Percentiles rank a stretch among this genome's conserved stretches.
These are phyloP conservation scores for Haplosporangium sp. DNA, from an alignment of 371 early-diverging fungal species.

Conservation along the genomic window DNA sequence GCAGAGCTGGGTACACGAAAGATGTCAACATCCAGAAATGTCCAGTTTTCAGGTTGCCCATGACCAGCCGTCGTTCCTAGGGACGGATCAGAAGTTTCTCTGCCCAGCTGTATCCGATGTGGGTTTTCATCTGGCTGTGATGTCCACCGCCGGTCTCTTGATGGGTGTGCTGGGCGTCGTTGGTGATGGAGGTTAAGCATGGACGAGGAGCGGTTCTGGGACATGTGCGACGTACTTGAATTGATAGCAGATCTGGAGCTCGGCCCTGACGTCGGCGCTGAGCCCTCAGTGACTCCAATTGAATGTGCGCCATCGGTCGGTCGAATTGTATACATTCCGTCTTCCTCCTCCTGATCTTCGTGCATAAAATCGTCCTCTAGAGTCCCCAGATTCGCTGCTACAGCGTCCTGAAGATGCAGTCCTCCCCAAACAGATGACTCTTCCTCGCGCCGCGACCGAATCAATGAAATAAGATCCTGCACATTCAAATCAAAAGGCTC, in stretches of 20 bases:
- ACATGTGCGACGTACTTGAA: background rate
- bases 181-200: conserved; percentile 4
- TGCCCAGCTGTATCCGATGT: conserved; percentile 3
- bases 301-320: background rate
- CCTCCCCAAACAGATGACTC: conserved; percentile 50
- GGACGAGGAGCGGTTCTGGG: background rate
- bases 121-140: conserved; percentile 4
- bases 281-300: background rate
- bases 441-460: conserved; percentile 44
- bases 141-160: conserved; percentile 30
- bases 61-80: conserved; percentile 1
- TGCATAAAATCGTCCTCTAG: conserved; percentile 45
- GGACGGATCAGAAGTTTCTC: background rate
- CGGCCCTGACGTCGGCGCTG: conserved; percentile 4
- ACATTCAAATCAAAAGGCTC: conserved; percentile 47
- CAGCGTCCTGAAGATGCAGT: conserved; percentile 39
- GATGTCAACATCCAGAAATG: conserved; percentile 43
- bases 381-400: conserved; percentile 32
- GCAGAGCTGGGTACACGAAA: conserved; percentile 35
- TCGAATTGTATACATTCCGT: conserved; percentile 37
- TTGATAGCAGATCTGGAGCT: background rate
- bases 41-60: conserved; percentile 51
- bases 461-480: conserved; percentile 21
- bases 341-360: conserved; percentile 50
- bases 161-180: conserved; percentile 38